Base-by-base conservation (phyloP, 805 yeast species). In the Candida berthetii region DNA sequence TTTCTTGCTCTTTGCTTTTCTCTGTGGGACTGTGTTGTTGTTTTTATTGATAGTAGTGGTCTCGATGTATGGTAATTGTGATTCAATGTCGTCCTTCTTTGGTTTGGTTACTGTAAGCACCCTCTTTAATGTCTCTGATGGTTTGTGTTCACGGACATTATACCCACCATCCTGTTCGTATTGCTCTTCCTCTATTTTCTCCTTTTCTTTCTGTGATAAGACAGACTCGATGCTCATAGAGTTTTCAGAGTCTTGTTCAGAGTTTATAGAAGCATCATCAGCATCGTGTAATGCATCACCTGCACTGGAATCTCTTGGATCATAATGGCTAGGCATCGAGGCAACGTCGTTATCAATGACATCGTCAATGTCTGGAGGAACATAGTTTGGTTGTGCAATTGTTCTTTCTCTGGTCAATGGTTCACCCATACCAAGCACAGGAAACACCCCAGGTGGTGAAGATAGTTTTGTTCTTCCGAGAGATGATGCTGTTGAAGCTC, bases 371-470 rank as follows among this genome's bases (percentile, higher is more conserved):
- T 45, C 41, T 18, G 25, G 25, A 11, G n/a, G 14, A 3, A 34
- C 16, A 27, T 16, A 55, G 49, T 52, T 50, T 9, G 67, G 48
- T 22, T 66, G 64, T 4, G 87, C 87, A 41, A 84, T 78, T 0
- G 81, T 66, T 36, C 62, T 63, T 50, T 84, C 90, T 41, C 73
- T 64, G 22, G 59, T 61, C 34, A 75, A 57, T 3, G 91, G 84
- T 10, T 66, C 69, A 1, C 86, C 89, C 91, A 85, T 83, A 1
- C 86, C 91, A 49, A 69, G 68, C 2, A 85, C 90, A 0, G 95
- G 93, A 61, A 84, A 85, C 1, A 84, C 89, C 45, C 87, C 87
- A 20, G 76, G 76, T 3, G 91, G 95, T 2, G 89, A 81, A 7
- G 37, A 17, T 13, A 32, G 18, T 31, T 27, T 16, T 1, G 45